Evolutionary conservation across 2,329 filamentous ascomycete species (phyloP).

Genomic region (Pseudopithomyces chartarum): DNA sequence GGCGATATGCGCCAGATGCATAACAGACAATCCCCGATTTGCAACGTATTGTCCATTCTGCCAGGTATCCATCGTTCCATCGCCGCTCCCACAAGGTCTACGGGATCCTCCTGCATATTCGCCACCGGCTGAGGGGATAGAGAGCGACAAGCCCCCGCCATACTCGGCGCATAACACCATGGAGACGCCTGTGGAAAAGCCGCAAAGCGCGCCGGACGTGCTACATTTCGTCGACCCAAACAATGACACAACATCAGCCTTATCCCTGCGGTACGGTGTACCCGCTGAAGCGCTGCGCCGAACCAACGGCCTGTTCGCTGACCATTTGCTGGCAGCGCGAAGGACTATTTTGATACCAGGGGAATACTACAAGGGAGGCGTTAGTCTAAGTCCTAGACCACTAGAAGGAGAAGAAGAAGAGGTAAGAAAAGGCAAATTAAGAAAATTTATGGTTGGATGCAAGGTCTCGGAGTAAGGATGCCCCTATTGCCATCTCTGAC

Average conservation of each 20-base stretch:
- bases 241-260: conserved; percentile 69
- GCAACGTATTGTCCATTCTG: conserved; percentile 74
- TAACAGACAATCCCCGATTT: conserved; percentile 72
- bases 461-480: conserved; percentile 74
- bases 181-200: conserved; percentile 38
- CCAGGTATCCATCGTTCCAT: conserved; percentile 69
- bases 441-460: conserved; percentile 78
- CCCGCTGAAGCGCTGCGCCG: conserved; percentile 66
- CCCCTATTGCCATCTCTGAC: background rate
- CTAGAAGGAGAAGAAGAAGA: conserved; percentile 78
- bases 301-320: conserved; percentile 72
- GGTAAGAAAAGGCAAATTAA: conserved; percentile 69
- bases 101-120: conserved; percentile 71
- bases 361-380: conserved; percentile 68
- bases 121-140: conserved; percentile 41
- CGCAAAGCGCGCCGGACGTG: conserved; percentile 62
- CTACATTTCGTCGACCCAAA: conserved; percentile 75
- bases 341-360: conserved; percentile 74
- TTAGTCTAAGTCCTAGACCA: conserved; percentile 71
- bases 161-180: conserved; percentile 46
- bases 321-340: conserved; percentile 72
- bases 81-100: conserved; percentile 66
- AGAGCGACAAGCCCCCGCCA: conserved; percentile 50
- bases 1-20: conserved; percentile 73
- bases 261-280: conserved; percentile 74